Evolutionary conservation across 768 basidiomycete species (phyloP).

Genomic region (Megacollybia marginata): DNA sequence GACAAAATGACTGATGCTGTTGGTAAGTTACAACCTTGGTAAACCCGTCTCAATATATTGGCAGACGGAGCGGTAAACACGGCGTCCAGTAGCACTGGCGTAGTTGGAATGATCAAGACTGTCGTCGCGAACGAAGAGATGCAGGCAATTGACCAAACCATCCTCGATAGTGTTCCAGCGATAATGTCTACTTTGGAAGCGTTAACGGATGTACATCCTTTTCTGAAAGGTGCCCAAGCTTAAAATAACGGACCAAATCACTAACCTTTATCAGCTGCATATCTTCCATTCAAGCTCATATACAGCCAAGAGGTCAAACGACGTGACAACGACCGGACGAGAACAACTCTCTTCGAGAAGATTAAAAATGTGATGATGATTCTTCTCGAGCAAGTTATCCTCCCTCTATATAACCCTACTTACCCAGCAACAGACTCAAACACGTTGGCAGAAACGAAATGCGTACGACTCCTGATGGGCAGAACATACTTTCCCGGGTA

Average conservation of each 20-base stretch:
- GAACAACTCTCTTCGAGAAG: constrained; percentile 1
- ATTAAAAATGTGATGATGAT: constrained; percentile 1
- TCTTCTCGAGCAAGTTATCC: neutral
- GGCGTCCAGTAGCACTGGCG: neutral
- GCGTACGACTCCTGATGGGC: neutral
- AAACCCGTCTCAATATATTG: neutral
- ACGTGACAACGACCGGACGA: constrained; percentile 1
- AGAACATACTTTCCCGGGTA: neutral
- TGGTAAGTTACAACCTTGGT: neutral
- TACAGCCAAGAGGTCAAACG: constrained; percentile 3
- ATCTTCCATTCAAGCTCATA: constrained; percentile 1
- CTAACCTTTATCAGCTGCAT: neutral
- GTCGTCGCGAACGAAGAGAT: constrained; percentile 4
- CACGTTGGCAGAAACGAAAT: neutral
- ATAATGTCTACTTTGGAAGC: constrained; percentile 1
- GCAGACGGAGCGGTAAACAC: neutral
- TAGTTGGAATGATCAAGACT: neutral
- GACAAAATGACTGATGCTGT: neutral
- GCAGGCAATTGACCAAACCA: neutral
- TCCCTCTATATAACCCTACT: neutral
- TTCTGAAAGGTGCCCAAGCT: neutral
- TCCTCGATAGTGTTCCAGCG: constrained; percentile 1
- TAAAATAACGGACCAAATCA: neutral
- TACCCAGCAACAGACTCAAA: neutral
- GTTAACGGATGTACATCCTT: constrained; percentile 1